Evolutionary conservation across 768 basidiomycete species (phyloP), one percentile per base, ranked within the genome.

Genomic region (Tylopilus vinaceipallidus): DNA sequence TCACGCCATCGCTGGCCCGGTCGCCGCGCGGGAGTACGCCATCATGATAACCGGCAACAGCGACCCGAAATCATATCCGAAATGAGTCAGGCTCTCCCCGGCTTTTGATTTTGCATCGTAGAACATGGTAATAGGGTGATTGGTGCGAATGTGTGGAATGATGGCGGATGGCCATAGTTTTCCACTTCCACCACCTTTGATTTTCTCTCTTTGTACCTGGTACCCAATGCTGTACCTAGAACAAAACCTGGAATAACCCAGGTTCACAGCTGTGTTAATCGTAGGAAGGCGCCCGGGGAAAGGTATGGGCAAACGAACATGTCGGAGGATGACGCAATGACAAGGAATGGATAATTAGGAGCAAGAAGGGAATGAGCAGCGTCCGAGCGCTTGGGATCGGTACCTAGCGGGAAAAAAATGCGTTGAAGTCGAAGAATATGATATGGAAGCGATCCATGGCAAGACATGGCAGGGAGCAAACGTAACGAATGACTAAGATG

Each of bases 31-130:
- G 33, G 24, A 26, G 16, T 26, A 7, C 16, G 10, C 11, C 23
- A 8, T 46, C 33, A 82, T 32, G 46, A 36, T 37, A 48, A 82
- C 55, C 70, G 68, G 42, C 51, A 57, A 60, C 66, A 71, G 39
- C 55, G 63, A 62, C 61, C 61, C 43, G 56, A 61, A 54, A 62
- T 64, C 37, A 54, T n/a, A n/a, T n/a, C n/a, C n/a, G 64, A 56
- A 56, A 61, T 46, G 55, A 64, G 49, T 3, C 52, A 49, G 34
- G 61, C 61, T 13, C 61, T 61, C 4, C 61, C 61, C 13, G 63
- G 61, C n/a, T 34, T 63, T 63, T 49, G 57, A 62, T 40, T 51
- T 49, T 8, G 57, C 11, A 24, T 58, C n/a, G n/a, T n/a, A n/a
- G 34, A 23, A 55, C 46, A 0, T 47, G 49, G 17, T 50, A 35